Evolutionary conservation across 495 filamentous ascomycete genomes (phyloP).

Genomic region (Sordaria brevicollis): DNA sequence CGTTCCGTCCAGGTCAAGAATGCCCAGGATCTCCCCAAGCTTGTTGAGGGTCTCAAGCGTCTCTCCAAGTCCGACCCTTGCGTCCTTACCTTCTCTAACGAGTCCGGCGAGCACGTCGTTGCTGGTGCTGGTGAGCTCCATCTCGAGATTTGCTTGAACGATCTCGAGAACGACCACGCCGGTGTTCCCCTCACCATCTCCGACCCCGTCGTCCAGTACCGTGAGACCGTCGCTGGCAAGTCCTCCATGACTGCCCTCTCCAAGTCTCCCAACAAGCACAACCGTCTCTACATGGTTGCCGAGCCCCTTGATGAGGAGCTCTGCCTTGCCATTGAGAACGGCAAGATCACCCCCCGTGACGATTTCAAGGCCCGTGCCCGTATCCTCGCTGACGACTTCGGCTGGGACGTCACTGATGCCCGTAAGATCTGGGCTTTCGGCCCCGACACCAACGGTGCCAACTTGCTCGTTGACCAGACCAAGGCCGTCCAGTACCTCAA

Average conservation of each 20-base stretch:
- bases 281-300: constrained; percentile 93
- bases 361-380: constrained; percentile 99
- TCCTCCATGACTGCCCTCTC: constrained; percentile 95
- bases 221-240: constrained; percentile 75
- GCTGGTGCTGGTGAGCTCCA: constrained; percentile 98
- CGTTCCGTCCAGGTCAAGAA: constrained; percentile 99
- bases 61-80: constrained; percentile 99
- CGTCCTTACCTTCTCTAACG: constrained; percentile 77
- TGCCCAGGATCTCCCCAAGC: constrained; percentile 97
- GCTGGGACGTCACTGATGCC: constrained; percentile 99
- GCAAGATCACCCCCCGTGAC: constrained; percentile 90
- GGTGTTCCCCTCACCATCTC: constrained; percentile 94
- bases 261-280: constrained; percentile 99
- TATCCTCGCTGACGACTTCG: constrained; percentile 91
- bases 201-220: constrained; percentile 94
- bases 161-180: constrained; percentile 99
- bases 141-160: constrained; percentile 99
- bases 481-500: constrained; percentile 99
- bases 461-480: constrained; percentile 97
- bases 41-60: constrained; percentile 99
- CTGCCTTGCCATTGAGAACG: constrained; percentile 76
- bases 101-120: constrained; percentile 96
- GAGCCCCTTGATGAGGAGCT: constrained; percentile 87
- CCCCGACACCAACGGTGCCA: constrained; percentile 94
- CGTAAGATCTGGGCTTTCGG: constrained; percentile 99